These are phyloP conservation scores for Crassisporium funariophilum DNA, from an alignment of 768 basidiomycete species.

Conservation along the genomic window DNA sequence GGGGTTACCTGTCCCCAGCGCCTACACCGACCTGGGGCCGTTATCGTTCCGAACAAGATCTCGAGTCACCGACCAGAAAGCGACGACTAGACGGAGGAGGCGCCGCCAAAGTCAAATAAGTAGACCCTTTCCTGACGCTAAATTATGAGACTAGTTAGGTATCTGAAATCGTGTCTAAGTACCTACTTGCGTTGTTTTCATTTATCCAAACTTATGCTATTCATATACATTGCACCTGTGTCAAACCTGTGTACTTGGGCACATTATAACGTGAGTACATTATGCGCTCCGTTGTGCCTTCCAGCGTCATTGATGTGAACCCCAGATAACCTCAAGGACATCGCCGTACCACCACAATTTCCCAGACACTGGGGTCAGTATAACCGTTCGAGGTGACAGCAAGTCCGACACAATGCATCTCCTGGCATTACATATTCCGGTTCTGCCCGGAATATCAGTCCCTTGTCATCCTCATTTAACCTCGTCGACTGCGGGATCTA, in stretches of 20 bases:
- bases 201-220: slow-evolving; percentile 9
- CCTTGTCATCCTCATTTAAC: slow-evolving; percentile 18
- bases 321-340: slow-evolving; percentile 11
- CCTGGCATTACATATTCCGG: slow-evolving; percentile 18
- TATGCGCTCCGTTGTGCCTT: slow-evolving; percentile 9
- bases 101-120: slow-evolving; percentile 56
- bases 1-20: slow-evolving; percentile 52
- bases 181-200: slow-evolving; percentile 14
- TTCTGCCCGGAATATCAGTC: slow-evolving; percentile 13
- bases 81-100: slow-evolving; percentile 59
- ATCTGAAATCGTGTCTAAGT: no score
- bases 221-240: no score
- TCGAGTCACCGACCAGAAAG: slow-evolving; percentile 48
- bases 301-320: slow-evolving; percentile 21
- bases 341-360: slow-evolving; percentile 8
- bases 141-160: no score
- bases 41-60: slow-evolving; percentile 42
- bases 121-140: no score
- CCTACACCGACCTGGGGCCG: slow-evolving; percentile 50
- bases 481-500: slow-evolving; percentile 1
- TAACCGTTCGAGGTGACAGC: slow-evolving; percentile 16
- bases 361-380: slow-evolving; percentile 14
- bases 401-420: slow-evolving; percentile 8
- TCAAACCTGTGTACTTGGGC: slow-evolving; percentile 6
- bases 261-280: slow-evolving; percentile 18